A percentile compares a stretch with the other conserved stretches of the same genome.
These are phyloP conservation scores for Hylodesmum podocarpum DNA, from an alignment of 306 rosid species.

Conservation along the genomic window DNA sequence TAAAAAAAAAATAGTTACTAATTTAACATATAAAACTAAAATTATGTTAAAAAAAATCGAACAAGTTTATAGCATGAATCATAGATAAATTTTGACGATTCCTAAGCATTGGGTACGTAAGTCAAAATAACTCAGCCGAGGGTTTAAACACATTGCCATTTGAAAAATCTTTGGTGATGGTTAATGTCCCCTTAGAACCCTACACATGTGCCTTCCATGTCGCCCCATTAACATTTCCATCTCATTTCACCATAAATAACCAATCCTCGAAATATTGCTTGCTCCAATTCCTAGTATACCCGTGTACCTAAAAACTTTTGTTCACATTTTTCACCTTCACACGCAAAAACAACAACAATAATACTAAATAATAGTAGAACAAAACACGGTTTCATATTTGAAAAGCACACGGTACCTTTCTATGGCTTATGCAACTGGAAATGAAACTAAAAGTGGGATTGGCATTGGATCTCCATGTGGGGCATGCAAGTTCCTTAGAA, in stretches of 20 bases:
- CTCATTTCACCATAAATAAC: not conserved
- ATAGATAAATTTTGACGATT: not conserved
- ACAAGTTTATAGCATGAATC: too few species aligned
- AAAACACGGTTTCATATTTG: too few species aligned
- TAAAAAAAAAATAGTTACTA: too few species aligned
- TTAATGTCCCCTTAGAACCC: constrained; percentile 70
- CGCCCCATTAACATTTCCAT: constrained; percentile 30
- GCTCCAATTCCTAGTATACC: constrained; percentile 70
- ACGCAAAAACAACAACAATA: not conserved
- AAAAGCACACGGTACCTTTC: too few species aligned
- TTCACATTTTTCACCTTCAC: not conserved
- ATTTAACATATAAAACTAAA: too few species aligned
- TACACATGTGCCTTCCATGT: constrained; percentile 59
- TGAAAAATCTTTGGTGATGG: constrained; percentile 46
- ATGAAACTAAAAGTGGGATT: constrained; percentile 13
- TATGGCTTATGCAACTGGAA: constrained; percentile 44
- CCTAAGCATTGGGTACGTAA: not conserved
- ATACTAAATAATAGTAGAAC: not conserved
- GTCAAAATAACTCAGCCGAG: not conserved
- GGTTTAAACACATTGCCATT: not conserved
- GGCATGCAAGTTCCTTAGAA: constrained; percentile 90
- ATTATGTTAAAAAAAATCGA: too few species aligned
- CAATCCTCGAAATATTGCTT: constrained; percentile 25
- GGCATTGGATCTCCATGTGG: constrained; percentile 82
- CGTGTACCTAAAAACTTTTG: constrained; percentile 63